These are phyloP conservation scores for Psidium guajava DNA, from an alignment of 345 rosid genomes.

Conservation along the genomic window DNA sequence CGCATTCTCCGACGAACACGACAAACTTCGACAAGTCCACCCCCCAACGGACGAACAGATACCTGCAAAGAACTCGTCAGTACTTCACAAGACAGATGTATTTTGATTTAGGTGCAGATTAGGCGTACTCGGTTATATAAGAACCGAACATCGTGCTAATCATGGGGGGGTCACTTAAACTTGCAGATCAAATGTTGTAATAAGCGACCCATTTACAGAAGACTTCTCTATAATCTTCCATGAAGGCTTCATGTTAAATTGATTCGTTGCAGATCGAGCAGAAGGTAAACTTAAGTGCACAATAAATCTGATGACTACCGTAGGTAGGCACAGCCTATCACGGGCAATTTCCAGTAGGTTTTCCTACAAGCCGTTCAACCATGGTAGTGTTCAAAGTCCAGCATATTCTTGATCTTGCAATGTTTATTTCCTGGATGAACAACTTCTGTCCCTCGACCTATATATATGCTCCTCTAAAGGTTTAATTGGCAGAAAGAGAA, in stretches of 20 bases:
- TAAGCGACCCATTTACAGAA: not conserved
- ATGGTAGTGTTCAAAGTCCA: not conserved
- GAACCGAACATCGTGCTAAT: not conserved
- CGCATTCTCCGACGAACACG: conserved; percentile 80
- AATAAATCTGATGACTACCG: not conserved
- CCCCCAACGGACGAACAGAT: conserved; percentile 88
- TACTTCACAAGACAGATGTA: not conserved
- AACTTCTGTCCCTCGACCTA: not conserved
- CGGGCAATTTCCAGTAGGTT: not conserved
- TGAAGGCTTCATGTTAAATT: not conserved
- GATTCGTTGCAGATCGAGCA: not conserved
- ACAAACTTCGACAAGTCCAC: conserved; percentile 67
- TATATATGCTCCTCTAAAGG: not conserved
- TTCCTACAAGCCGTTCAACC: not conserved
- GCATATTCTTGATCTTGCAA: not conserved
- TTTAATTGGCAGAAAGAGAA: not conserved
- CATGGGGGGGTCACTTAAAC: not conserved
- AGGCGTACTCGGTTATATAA: not conserved
- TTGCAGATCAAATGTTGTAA: not conserved
- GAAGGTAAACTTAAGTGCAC: not conserved
- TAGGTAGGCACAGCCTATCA: not conserved
- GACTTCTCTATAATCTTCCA: not conserved
- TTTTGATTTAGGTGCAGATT: not conserved
- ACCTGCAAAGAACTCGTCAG: conserved; percentile 28
- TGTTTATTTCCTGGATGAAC: not conserved